These are phyloP conservation scores for Vanrija pseudolonga DNA, from an alignment of 1,284 basidiomycete species.

Conservation along the genomic window DNA sequence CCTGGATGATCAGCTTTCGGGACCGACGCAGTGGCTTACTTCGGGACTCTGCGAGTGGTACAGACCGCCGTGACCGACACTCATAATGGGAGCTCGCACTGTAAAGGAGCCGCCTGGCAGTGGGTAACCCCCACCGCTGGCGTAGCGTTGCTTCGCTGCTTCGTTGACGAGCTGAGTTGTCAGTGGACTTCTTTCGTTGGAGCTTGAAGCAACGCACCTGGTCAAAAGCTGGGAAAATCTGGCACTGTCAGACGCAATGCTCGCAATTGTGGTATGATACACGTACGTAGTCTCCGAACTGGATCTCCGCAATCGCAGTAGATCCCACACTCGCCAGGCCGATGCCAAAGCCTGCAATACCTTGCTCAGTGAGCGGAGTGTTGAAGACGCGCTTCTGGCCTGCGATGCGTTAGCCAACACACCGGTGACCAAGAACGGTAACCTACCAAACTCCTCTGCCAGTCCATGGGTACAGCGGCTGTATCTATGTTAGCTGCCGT, in stretches of 20 bases:
- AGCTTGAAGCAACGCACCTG: slow-evolving; percentile 56
- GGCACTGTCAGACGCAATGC: neutral
- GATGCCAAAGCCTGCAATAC: slow-evolving; percentile 91
- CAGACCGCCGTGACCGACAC: slow-evolving; percentile 86
- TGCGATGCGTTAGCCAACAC: slow-evolving; percentile 37
- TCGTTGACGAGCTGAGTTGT: slow-evolving; percentile 78
- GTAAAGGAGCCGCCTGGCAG: slow-evolving; percentile 70
- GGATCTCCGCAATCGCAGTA: slow-evolving; percentile 91
- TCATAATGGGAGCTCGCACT: slow-evolving; percentile 80
- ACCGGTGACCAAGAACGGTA: neutral
- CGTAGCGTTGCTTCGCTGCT: slow-evolving; percentile 87
- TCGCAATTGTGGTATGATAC: neutral
- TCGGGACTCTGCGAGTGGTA: slow-evolving; percentile 95
- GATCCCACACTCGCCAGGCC: slow-evolving; percentile 89
- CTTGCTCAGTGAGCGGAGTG: slow-evolving; percentile 88
- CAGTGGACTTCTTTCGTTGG: neutral
- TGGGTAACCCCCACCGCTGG: slow-evolving; percentile 73
- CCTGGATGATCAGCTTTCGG: slow-evolving; percentile 40
- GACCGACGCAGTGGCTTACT: slow-evolving; percentile 10
- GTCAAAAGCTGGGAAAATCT: slow-evolving; percentile 88
- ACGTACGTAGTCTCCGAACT: slow-evolving; percentile 51
- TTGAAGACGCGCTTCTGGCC: slow-evolving; percentile 92
- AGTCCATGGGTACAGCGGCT: slow-evolving; percentile 62
- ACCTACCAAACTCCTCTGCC: slow-evolving; percentile 81
- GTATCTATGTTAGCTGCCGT: neutral